These are phyloP conservation scores for Fusarium coffeatum DNA, from an alignment of 2,329 filamentous ascomycete genomes.

Conservation along the genomic window DNA sequence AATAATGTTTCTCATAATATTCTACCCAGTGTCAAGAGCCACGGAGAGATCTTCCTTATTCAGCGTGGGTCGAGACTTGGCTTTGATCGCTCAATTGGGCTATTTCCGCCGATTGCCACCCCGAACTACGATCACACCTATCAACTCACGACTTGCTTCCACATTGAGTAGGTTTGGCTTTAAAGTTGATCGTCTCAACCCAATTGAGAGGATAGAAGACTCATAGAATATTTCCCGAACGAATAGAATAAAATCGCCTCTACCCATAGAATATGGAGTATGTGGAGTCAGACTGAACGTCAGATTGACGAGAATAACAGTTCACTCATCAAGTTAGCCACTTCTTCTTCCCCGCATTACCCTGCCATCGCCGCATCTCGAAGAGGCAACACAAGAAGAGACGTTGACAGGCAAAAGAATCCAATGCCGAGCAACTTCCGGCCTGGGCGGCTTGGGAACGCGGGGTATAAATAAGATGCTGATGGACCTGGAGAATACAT, in stretches of 20 bases:
- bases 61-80: not conserved
- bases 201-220: not conserved
- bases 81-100: not conserved
- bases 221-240: not conserved
- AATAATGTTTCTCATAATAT: not conserved
- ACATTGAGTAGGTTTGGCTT: not conserved
- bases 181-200: no score
- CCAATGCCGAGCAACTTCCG: slow-evolving; percentile 28
- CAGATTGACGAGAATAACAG: slow-evolving; percentile 9
- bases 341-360: slow-evolving; percentile 25
- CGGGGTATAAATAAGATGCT: slow-evolving; percentile 24
- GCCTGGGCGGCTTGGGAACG: slow-evolving; percentile 5
- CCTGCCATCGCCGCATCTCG: slow-evolving; percentile 24
- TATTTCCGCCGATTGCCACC: slow-evolving; percentile 5
- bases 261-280: not conserved
- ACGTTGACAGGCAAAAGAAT: slow-evolving; percentile 7
- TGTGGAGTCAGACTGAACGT: not conserved
- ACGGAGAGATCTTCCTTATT: not conserved
- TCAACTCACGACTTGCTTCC: not conserved
- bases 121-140: not conserved
- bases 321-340: slow-evolving; percentile 4
- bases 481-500: not conserved
- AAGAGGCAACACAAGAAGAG: slow-evolving; percentile 17
- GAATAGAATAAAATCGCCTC: not conserved
- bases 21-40: no score